Conservation (phyloP, 805 yeast species). For the Schwanniomyces yamadae region DNA sequence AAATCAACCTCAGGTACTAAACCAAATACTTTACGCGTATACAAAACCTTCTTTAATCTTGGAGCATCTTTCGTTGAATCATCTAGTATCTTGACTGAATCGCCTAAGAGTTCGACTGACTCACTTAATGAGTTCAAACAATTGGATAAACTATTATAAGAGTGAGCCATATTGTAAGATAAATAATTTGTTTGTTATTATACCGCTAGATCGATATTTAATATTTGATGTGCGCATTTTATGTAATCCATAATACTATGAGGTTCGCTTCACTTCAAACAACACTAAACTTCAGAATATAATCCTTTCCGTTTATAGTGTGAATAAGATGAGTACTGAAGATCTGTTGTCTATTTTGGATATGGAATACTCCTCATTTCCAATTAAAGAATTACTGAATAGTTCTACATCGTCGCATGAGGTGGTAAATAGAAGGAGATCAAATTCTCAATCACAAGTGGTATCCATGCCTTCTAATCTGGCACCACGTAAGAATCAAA, state of each 20-base stretch:
- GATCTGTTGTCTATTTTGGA: constrained; percentile 26
- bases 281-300: no score
- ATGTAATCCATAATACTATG: no score
- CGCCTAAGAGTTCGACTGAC: constrained; percentile 31
- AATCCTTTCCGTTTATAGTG: no score
- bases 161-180: constrained; percentile 11
- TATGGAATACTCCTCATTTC: constrained; percentile 7
- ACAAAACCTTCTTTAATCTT: constrained; percentile 39
- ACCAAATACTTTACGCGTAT: constrained; percentile 48
- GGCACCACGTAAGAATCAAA: constrained; percentile 11
- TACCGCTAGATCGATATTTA: no score
- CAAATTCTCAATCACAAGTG: constrained; percentile 45
- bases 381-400: constrained; percentile 2
- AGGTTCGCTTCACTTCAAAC: no score
- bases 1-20: constrained; percentile 50
- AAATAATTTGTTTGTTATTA: no score
- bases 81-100: constrained; percentile 33
- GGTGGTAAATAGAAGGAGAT: constrained; percentile 25
- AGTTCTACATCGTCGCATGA: constrained; percentile 4
- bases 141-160: constrained; percentile 11
- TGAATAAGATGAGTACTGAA: no score
- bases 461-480: constrained; percentile 21
- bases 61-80: constrained; percentile 39
- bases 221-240: no score
- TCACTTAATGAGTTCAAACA: constrained; percentile 26